Conservation (phyloP, 805 yeast species). For the Cyberlindnera japonica region DNA sequence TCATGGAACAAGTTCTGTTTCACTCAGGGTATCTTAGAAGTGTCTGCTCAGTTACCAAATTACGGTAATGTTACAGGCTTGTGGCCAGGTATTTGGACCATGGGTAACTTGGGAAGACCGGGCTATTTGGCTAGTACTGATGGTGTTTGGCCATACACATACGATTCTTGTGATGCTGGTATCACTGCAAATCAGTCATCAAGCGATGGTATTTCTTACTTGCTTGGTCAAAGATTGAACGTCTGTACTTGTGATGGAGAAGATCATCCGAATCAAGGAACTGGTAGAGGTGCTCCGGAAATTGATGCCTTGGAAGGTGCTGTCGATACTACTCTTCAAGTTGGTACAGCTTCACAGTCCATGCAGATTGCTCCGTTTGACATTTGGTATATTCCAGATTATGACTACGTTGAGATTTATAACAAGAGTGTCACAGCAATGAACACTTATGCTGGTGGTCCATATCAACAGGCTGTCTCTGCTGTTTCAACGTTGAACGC, state of each 20-base stretch:
- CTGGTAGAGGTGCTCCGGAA: constrained; percentile 94
- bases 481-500: constrained; percentile 75
- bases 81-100: constrained; percentile 97
- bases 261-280: constrained; percentile 84
- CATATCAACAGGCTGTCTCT: constrained; percentile 89
- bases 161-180: constrained; percentile 87
- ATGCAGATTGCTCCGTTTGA: constrained; percentile 91
- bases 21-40: constrained; percentile 77
- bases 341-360: constrained; percentile 81
- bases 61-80: constrained; percentile 74
- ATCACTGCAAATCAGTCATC: constrained; percentile 92
- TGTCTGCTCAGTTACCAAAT: constrained; percentile 75
- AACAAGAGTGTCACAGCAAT: constrained; percentile 67
- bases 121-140: constrained; percentile 85
- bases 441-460: constrained; percentile 92
- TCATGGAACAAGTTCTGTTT: constrained; percentile 90
- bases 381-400: constrained; percentile 92
- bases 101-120: constrained; percentile 91
- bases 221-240: constrained; percentile 80
- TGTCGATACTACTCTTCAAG: constrained; percentile 44
- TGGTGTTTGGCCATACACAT: constrained; percentile 94
- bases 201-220: constrained; percentile 79
- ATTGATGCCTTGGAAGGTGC: constrained; percentile 91
- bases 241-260: constrained; percentile 78
- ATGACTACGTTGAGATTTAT: constrained; percentile 69